Conservation (phyloP, 345 rosid genomes). For the Murraya paniculata region DNA sequence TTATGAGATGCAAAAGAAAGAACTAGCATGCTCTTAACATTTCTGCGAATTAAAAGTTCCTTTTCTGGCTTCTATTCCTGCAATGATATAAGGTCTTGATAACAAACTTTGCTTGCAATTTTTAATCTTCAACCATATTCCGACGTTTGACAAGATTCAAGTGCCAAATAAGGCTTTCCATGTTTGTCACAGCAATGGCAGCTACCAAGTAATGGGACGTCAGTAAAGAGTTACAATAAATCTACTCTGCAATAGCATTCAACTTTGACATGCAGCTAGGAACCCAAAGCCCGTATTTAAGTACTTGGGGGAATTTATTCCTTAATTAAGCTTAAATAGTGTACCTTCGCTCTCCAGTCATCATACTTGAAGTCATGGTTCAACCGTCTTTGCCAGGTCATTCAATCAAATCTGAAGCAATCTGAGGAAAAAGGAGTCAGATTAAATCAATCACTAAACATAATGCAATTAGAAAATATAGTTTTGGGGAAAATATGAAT, state of each 20-base stretch:
- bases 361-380: conserved; percentile 52
- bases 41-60: not conserved
- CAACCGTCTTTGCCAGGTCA: conserved; percentile 37
- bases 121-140: not conserved
- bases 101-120: not conserved
- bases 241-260: not conserved
- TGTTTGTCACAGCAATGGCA: not conserved
- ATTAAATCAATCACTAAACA: conserved; percentile 1
- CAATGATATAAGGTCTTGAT: not conserved
- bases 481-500: not conserved
- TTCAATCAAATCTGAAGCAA: conserved; percentile 33
- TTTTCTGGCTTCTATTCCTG: not conserved
- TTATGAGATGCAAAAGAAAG: not conserved
- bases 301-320: not conserved
- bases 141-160: not conserved
- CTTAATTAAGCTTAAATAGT: not conserved
- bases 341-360: conserved; percentile 62
- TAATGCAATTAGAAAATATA: not conserved
- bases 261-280: not conserved
- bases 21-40: not conserved
- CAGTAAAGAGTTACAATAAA: not conserved
- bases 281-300: not conserved
- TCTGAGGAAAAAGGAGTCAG: conserved; percentile 20
- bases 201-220: not conserved
- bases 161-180: not conserved